phyloP scores from a whole-genome alignment of 208 protist genomes.

The Lotmaria passim region DNA sequence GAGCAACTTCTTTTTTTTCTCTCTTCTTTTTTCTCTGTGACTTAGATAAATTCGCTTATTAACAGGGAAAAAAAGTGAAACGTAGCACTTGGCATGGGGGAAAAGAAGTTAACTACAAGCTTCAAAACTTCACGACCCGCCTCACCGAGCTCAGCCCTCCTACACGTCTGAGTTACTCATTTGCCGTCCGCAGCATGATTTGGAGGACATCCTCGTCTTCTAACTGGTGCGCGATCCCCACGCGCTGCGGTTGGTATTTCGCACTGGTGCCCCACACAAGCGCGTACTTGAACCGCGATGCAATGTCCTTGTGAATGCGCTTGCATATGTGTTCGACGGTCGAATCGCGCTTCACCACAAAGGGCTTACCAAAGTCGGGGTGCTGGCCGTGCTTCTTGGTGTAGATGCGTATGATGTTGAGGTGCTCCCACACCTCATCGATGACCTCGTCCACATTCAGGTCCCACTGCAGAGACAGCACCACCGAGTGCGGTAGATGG shows the following conservation, averaged over 20 bases:
- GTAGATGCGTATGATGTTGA: constrained; percentile 97
- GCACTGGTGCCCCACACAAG: constrained; percentile 96
- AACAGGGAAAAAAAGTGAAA: constrained; percentile 18
- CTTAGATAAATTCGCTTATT: no score
- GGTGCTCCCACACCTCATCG: constrained; percentile 96
- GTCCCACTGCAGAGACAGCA: constrained; percentile 91
- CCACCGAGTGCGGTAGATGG: constrained; percentile 87
- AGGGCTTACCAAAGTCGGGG: constrained; percentile 96
- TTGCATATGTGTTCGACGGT: constrained; percentile 94
- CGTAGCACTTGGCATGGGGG: no score
- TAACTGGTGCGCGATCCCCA: constrained; percentile 91
- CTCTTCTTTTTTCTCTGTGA: no score
- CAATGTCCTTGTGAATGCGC: constrained; percentile 94
- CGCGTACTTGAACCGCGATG: constrained; percentile 93
- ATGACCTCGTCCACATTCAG: constrained; percentile 94
- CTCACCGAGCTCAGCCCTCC: background rate
- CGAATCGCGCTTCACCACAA: constrained; percentile 91
- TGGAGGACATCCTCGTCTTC: constrained; percentile 94
- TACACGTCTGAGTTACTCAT: constrained; percentile 59
- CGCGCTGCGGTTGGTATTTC: constrained; percentile 96
- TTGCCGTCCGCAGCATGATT: constrained; percentile 91
- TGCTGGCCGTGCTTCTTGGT: constrained; percentile 95
- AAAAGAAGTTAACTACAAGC: no score
- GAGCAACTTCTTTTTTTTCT: no score
- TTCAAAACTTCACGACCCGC: no score